These are phyloP conservation scores for Senecio squalidus DNA, from an alignment of 140 eudicot species.

Conservation along the genomic window DNA sequence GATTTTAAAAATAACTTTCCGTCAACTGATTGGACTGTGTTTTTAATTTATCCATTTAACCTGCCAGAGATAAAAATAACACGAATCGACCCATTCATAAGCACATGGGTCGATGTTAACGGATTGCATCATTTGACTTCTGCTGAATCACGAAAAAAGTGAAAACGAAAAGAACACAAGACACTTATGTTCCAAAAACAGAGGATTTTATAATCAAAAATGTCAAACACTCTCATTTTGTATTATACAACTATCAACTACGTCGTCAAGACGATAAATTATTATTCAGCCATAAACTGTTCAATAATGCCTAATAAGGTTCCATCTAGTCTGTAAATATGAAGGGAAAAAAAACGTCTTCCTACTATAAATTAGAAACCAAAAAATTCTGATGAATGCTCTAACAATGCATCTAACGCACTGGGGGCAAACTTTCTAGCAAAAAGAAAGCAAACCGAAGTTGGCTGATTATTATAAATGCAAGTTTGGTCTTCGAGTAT, in stretches of 20 bases:
- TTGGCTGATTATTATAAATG: conserved; percentile 50
- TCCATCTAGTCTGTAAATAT: conserved; percentile 4
- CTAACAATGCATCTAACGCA: conserved; percentile 48
- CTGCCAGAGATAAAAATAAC: too few relatives aligned
- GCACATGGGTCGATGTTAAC: too few relatives aligned
- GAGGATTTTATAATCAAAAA: conserved; percentile 20
- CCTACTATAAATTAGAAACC: conserved; percentile 35
- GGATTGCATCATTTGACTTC: too few relatives aligned
- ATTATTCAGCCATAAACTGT: conserved; percentile 25
- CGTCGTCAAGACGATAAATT: conserved; percentile 1
- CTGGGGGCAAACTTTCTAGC: conserved; percentile 85
- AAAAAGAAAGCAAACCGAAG: conserved; percentile 62
- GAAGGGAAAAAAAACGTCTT: background rate
- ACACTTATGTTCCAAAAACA: background rate
- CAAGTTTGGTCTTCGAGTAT: conserved; percentile 33
- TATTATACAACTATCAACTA: conserved; percentile 27
- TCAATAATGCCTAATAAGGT: conserved; percentile 5
- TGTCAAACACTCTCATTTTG: conserved; percentile 11
- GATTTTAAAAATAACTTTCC: too few relatives aligned
- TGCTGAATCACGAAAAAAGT: too few relatives aligned
- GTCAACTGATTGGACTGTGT: too few relatives aligned
- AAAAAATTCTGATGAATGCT: conserved; percentile 44
- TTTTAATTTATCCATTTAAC: too few relatives aligned
- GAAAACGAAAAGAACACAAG: too few relatives aligned
- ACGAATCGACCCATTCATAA: too few relatives aligned